Percentiles rank a stretch among this genome's conserved stretches.
phyloP scores from a whole-genome alignment of 805 yeast species.

The Crinitomyces ghanaensis region DNA sequence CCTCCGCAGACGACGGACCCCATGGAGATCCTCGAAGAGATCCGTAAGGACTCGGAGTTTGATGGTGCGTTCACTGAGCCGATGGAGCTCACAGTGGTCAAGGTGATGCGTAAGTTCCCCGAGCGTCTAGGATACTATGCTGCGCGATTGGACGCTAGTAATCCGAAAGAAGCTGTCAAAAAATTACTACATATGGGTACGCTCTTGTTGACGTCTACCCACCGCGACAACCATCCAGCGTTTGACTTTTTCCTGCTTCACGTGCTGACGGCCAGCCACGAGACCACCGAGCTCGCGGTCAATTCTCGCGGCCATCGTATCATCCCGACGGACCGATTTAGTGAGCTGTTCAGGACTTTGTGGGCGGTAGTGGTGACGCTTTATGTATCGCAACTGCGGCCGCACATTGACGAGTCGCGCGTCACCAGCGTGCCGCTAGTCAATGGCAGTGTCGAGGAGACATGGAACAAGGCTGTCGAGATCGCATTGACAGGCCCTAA shows the following conservation, averaged over 20 bases:
- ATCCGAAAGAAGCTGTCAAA: conserved; percentile 12
- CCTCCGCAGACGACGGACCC: conserved; percentile 10
- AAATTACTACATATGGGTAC: conserved; percentile 15
- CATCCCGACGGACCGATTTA: too few species aligned
- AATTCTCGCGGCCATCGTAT: too few species aligned
- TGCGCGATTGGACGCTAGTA: conserved; percentile 12
- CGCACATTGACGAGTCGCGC: conserved; percentile 12
- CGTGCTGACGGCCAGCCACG: conserved; percentile 22
- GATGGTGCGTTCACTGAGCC: conserved; percentile 9
- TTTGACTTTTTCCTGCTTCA: conserved; percentile 23
- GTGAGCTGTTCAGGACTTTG: conserved; percentile 7
- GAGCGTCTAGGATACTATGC: conserved; percentile 12
- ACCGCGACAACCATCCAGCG: conserved; percentile 12
- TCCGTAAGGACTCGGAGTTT: conserved; percentile 14
- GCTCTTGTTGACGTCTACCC: conserved; percentile 16
- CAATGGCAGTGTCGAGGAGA: conserved; percentile 7
- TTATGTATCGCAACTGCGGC: conserved; percentile 15
- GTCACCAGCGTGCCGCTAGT: conserved; percentile 5
- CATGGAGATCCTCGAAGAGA: conserved; percentile 12
- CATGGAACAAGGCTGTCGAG: conserved; percentile 14
- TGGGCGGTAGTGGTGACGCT: conserved; percentile 13
- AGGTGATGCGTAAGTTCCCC: conserved; percentile 8
- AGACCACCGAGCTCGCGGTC: conserved; percentile 11
- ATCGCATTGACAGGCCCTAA: conserved; percentile 12
- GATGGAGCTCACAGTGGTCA: conserved; percentile 4